Evolutionary conservation across 2,329 filamentous ascomycete genomes (phyloP).

Genomic region (Hymenoscyphus fructigenus): DNA sequence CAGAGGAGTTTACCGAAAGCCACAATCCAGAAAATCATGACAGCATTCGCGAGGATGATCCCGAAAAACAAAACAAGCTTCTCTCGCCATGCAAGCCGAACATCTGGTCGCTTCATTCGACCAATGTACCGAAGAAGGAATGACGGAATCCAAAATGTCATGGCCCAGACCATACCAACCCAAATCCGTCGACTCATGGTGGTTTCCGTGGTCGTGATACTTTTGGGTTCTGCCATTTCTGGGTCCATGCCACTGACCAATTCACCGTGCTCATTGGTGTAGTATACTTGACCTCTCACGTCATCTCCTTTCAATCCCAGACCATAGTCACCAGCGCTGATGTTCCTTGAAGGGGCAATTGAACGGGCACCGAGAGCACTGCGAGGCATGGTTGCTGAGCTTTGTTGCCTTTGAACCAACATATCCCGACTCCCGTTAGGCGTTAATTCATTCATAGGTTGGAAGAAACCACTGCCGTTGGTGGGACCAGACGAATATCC

Average conservation of each 20-base stretch:
- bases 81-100: slow-evolving; percentile 93
- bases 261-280: slow-evolving; percentile 64
- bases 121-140: slow-evolving; percentile 76
- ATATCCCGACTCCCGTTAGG: slow-evolving; percentile 72
- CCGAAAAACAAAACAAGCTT: slow-evolving; percentile 81
- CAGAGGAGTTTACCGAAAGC: slow-evolving; percentile 82
- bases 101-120: slow-evolving; percentile 95
- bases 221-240: slow-evolving; percentile 74
- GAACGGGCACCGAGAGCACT: slow-evolving; percentile 57
- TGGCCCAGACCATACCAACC: slow-evolving; percentile 77
- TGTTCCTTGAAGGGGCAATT: slow-evolving; percentile 57
- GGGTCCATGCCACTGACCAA: slow-evolving; percentile 71
- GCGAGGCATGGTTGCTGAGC: slow-evolving; percentile 41
- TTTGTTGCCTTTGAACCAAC: slow-evolving; percentile 48
- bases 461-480: slow-evolving; percentile 67
- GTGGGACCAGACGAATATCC: slow-evolving; percentile 60
- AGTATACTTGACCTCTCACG: slow-evolving; percentile 71
- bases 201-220: slow-evolving; percentile 68
- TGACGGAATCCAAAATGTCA: slow-evolving; percentile 95
- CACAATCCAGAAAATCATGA: slow-evolving; percentile 90
- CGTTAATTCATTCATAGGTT: slow-evolving; percentile 58
- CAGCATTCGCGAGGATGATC: slow-evolving; percentile 77
- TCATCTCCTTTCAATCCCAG: slow-evolving; percentile 84
- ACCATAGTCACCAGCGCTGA: slow-evolving; percentile 77
- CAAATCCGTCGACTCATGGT: slow-evolving; percentile 68